A percentile compares a stretch with the other conserved stretches of the same genome.
These are phyloP conservation scores for Vitis labrusca DNA, from an alignment of 164 flowering plant genomes.

Conservation along the genomic window DNA sequence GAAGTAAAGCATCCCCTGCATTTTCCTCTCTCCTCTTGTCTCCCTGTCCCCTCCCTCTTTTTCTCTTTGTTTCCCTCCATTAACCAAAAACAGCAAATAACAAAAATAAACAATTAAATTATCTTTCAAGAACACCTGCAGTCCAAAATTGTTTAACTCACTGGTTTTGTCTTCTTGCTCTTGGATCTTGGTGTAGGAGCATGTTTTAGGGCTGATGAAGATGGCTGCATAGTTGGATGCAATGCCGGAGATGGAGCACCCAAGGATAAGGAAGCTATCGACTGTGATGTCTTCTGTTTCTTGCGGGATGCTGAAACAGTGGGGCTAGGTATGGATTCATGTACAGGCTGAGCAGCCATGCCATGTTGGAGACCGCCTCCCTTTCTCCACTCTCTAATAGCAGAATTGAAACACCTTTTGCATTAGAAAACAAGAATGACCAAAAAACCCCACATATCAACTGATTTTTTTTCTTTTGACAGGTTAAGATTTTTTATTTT, in stretches of 20 bases:
- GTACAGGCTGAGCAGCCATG: constrained; percentile 25
- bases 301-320: constrained; percentile 45
- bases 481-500: too few relatives aligned
- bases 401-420: constrained; percentile 2
- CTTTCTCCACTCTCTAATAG: constrained; percentile 51
- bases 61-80: too few relatives aligned
- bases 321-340: constrained; percentile 43
- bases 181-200: constrained; percentile 36
- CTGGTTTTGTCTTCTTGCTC: constrained; percentile 47
- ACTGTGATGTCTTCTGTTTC: constrained; percentile 46
- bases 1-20: too few relatives aligned
- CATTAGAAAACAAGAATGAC: constrained; percentile 5
- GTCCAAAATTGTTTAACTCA: constrained; percentile 20
- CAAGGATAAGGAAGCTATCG: constrained; percentile 36
- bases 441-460: background rate
- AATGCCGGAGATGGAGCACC: constrained; percentile 43
- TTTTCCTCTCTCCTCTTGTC: too few relatives aligned
- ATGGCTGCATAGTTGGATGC: constrained; percentile 36
- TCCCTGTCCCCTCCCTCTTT: too few relatives aligned
- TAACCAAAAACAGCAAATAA: too few relatives aligned
- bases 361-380: constrained; percentile 36
- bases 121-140: background rate
- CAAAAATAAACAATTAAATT: background rate
- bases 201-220: constrained; percentile 40
- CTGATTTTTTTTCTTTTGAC: too few relatives aligned